Evolutionary conservation across 106 monocot species (phyloP), one percentile per base, ranked within the genome.

Genomic region (Acorus calamus): DNA sequence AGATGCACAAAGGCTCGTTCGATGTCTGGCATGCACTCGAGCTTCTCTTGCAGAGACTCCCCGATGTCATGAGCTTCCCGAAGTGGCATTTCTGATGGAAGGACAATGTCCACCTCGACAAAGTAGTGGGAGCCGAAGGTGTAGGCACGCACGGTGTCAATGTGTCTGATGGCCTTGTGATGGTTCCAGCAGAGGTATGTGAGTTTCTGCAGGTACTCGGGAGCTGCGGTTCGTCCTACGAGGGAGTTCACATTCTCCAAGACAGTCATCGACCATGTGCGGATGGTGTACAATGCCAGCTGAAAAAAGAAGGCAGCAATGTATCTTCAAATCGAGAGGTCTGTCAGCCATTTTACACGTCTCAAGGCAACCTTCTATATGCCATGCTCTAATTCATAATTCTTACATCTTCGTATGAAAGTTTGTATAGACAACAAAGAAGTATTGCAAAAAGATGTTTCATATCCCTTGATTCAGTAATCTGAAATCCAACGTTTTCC

Each of bases 101-200:
- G 53, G 4, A 98, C 96, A 10, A 98, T 85, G 72, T 98, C 96
- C 55, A 98, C 96, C 66, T 98, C 96, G 0, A 98, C 96, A 51
- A 98, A 98, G 69, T 85, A 98, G 63, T 91, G 88, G 2, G 96
- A 98, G 4, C 96, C 96, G 4, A 98, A 98, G 7, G 96, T 92
- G 79, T 98, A 98, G 0, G 96, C 91, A 4, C 91, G 62, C 47
- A 98, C 96, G 0, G 91, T 98, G 71, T 98, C 96, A 6, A 98
- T 91, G 71, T 98, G 90, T 65, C 76, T 76, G 42, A 98, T 63
- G 14, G 87, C 83, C 76, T 88, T 85, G 75, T 98, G 87, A 69
- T 98, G 96, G 63, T 89, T 89, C 88, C 88, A 89, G 70, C 84
- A 84, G 2, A 89, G 76, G 56, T 89, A 89, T 6, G 88, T 89